Conservation (phyloP, 164 flowering plant species). For the Macadamia integrifolia region DNA sequence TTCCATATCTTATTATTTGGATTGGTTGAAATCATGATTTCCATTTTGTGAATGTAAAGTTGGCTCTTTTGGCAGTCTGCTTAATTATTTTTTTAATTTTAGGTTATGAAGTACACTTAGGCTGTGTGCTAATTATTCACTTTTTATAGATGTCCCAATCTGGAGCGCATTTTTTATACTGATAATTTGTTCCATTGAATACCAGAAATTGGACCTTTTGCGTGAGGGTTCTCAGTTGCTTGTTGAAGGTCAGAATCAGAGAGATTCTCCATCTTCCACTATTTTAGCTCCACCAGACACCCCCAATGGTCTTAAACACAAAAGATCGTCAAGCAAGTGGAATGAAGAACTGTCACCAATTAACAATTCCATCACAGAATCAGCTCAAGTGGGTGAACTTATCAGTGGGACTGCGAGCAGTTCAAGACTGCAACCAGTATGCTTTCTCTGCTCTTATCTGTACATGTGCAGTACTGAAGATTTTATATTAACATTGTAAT, state of each 20-base stretch:
- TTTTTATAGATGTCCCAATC: neutral
- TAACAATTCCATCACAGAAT: constrained; percentile 60
- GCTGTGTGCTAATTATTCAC: neutral
- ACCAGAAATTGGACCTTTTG: constrained; percentile 47
- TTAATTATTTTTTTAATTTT: neutral
- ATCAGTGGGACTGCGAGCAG: constrained; percentile 28
- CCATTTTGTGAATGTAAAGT: neutral
- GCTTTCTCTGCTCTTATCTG: constrained; percentile 8
- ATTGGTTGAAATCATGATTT: too few relatives aligned
- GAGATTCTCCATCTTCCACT: constrained; percentile 46
- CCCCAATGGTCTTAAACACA: constrained; percentile 39
- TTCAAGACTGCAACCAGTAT: constrained; percentile 39
- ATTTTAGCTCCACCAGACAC: constrained; percentile 31
- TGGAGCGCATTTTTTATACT: constrained; percentile 6
- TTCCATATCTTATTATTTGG: too few relatives aligned
- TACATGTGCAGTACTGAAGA: neutral
- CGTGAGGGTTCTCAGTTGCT: constrained; percentile 46
- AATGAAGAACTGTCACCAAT: constrained; percentile 65
- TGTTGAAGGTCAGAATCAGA: constrained; percentile 43
- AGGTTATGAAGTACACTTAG: too few relatives aligned
- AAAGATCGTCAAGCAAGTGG: constrained; percentile 74
- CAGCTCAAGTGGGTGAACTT: constrained; percentile 72
- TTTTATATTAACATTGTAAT: too few relatives aligned
- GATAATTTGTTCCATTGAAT: constrained; percentile 5
- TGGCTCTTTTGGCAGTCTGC: neutral